These are phyloP conservation scores for Schizopora paradoxa DNA, from an alignment of 1,284 basidiomycete species.

Conservation along the genomic window DNA sequence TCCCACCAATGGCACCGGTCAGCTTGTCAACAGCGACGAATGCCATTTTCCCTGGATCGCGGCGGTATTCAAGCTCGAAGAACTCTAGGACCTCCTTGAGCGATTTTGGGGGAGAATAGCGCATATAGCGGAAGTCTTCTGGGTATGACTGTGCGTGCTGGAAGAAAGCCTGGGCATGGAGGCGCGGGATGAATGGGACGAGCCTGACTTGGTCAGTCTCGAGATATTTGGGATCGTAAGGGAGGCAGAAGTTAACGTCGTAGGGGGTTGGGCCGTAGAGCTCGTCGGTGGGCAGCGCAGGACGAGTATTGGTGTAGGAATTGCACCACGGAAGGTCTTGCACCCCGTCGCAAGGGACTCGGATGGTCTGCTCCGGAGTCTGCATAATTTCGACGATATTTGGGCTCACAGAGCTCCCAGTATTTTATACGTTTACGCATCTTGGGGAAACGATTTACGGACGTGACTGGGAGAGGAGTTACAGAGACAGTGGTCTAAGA, in stretches of 20 bases:
- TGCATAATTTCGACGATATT: too few relatives aligned
- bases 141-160: conserved; percentile 19
- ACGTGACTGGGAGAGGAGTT: too few relatives aligned
- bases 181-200: conserved; percentile 33
- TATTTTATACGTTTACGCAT: too few relatives aligned
- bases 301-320: too few relatives aligned
- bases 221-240: conserved; percentile 19
- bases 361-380: too few relatives aligned
- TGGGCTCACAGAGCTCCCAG: too few relatives aligned
- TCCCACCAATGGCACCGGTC: conserved; percentile 38
- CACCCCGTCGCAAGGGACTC: too few relatives aligned
- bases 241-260: conserved; percentile 31
- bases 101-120: conserved; percentile 14
- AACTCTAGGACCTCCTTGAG: conserved; percentile 16
- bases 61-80: conserved; percentile 16
- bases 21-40: conserved; percentile 41
- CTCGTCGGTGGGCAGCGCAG: too few relatives aligned
- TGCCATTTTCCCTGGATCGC: conserved; percentile 16
- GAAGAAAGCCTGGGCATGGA: conserved; percentile 30
- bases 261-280: conserved; percentile 21
- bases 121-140: conserved; percentile 19
- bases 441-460: too few relatives aligned
- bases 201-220: conserved; percentile 36
- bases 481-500: too few relatives aligned
- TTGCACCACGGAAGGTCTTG: too few relatives aligned